A percentile compares a stretch with the other conserved stretches of the same genome.
Conservation (phyloP, 2,329 filamentous ascomycete genomes). For the Trichoderma sp. region DNA sequence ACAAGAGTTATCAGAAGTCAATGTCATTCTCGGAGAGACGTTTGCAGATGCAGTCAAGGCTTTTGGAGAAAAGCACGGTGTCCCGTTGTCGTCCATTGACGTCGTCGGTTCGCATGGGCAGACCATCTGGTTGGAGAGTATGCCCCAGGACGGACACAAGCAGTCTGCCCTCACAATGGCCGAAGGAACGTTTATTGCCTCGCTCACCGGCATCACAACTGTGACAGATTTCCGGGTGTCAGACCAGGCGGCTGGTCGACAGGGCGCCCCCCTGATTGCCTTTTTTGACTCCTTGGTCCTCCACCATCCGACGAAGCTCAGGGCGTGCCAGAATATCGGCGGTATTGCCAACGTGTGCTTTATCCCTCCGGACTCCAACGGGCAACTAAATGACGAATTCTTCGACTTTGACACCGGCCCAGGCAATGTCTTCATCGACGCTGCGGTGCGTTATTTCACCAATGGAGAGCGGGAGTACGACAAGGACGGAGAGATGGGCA, state of each 20-base stretch:
- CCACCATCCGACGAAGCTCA: slow-evolving; percentile 51
- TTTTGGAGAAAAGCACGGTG: slow-evolving; percentile 45
- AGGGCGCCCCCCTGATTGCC: slow-evolving; percentile 48
- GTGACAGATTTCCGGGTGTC: slow-evolving; percentile 51
- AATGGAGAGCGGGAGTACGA: slow-evolving; percentile 49
- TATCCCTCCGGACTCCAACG: slow-evolving; percentile 44
- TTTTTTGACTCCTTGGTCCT: slow-evolving; percentile 51
- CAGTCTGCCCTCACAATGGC: slow-evolving; percentile 53
- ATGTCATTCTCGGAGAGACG: slow-evolving; percentile 54
- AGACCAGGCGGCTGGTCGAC: slow-evolving; percentile 47
- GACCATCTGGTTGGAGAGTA: slow-evolving; percentile 55
- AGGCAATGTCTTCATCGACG: slow-evolving; percentile 56
- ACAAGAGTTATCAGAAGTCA: slow-evolving; percentile 53
- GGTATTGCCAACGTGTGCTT: slow-evolving; percentile 61
- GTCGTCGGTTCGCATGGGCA: slow-evolving; percentile 56
- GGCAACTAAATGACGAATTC: slow-evolving; percentile 26
- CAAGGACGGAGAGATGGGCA: slow-evolving; percentile 49
- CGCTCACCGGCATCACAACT: slow-evolving; percentile 55
- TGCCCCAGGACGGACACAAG: slow-evolving; percentile 47
- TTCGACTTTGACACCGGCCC: slow-evolving; percentile 56
- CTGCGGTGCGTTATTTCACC: slow-evolving; percentile 52
- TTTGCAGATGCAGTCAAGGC: slow-evolving; percentile 51
- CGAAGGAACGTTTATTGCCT: slow-evolving; percentile 53
- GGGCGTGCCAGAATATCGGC: slow-evolving; percentile 60
- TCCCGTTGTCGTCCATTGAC: slow-evolving; percentile 47